Conservation (phyloP, 805 yeast genomes). For the Danielia reshetovae region DNA sequence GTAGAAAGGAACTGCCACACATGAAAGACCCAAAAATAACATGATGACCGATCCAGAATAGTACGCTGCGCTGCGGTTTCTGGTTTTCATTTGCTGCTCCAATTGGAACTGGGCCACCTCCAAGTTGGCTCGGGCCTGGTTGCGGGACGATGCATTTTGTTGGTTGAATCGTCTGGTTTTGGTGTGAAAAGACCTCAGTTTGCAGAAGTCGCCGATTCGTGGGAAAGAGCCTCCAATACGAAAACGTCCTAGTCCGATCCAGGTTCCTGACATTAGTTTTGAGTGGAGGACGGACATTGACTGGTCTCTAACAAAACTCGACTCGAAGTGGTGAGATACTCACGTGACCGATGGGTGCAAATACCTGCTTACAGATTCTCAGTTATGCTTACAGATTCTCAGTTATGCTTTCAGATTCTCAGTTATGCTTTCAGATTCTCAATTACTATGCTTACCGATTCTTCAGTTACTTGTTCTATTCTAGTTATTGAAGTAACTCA, state of each 20-base stretch:
- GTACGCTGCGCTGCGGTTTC: conserved; percentile 55
- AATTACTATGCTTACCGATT: background rate
- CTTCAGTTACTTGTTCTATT: no score
- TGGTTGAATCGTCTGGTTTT: background rate
- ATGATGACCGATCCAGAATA: conserved; percentile 68
- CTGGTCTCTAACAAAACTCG: no score
- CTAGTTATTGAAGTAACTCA: conserved; percentile 9
- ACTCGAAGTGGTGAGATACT: no score
- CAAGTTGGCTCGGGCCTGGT: background rate
- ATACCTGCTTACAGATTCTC: background rate
- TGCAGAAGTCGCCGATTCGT: background rate
- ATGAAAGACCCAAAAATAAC: conserved; percentile 70
- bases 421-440: background rate
- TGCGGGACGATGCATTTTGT: background rate
- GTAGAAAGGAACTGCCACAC: conserved; percentile 90
- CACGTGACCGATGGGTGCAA: no score
- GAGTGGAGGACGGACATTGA: no score
- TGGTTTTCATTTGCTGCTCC: conserved; percentile 26
- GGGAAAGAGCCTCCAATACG: no score
- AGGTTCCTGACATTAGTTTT: no score
- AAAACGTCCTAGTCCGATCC: no score
- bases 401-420: background rate
- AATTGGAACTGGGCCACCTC: conserved; percentile 16
- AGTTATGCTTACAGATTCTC: background rate
- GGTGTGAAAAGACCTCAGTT: background rate